Evolutionary conservation across 176 grass and related monocot genomes (phyloP).

Genomic region (Pontederia paniculata): DNA sequence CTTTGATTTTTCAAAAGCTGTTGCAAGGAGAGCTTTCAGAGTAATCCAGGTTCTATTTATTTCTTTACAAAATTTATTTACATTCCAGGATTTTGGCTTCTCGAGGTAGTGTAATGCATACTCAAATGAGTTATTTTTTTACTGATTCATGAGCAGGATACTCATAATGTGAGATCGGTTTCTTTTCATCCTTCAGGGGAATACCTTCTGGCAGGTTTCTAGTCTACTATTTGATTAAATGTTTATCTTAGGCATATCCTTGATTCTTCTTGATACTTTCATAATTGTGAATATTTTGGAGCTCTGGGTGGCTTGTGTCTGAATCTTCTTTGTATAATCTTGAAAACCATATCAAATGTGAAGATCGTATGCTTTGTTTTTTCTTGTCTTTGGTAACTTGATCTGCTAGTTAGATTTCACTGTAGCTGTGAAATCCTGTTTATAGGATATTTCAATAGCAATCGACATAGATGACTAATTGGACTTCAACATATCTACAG

Average conservation of each 20-base stretch:
- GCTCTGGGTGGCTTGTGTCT: no score
- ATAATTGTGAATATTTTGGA: no score
- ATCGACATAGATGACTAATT: neutral
- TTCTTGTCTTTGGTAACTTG: no score
- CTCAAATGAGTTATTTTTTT: neutral
- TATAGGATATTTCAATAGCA: no score
- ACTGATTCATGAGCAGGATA: slow-evolving; percentile 59
- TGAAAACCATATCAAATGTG: no score
- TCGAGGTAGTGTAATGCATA: neutral
- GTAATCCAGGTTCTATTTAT: slow-evolving; percentile 73
- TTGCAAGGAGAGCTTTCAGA: slow-evolving; percentile 91
- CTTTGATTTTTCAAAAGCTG: slow-evolving; percentile 87
- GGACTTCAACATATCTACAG: slow-evolving; percentile 27
- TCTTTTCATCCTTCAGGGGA: slow-evolving; percentile 98
- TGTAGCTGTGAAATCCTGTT: no score
- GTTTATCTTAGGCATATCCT: neutral
- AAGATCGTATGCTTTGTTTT: neutral
- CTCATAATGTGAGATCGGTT: slow-evolving; percentile 96
- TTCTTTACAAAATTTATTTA: slow-evolving; percentile 2
- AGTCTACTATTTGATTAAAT: neutral
- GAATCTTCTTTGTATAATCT: no score
- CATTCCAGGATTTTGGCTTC: neutral
- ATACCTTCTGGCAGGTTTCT: slow-evolving; percentile 80
- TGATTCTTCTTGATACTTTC: neutral
- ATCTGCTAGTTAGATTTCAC: no score